Base-by-base conservation (phyloP, 257 asterid genomes). In the Datura wrightii region DNA sequence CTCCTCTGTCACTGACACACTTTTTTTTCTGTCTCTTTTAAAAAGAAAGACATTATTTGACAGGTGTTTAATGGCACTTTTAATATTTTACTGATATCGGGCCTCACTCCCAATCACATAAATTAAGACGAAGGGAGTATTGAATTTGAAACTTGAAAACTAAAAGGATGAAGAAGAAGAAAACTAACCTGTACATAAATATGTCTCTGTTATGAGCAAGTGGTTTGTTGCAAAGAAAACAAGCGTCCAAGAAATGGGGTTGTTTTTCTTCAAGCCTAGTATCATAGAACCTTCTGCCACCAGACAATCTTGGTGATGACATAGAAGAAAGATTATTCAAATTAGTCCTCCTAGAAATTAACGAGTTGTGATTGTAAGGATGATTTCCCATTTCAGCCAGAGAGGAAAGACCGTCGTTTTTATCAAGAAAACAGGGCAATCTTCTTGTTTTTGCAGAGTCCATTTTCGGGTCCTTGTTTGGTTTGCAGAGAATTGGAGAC, bases 151-250 rank as follows among this genome's bases (percentile, higher is more conserved):
- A 39, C 11, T 15, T 69, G 34, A 16, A 69, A 39, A 41, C 16
- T 15, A 44, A 1, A 82, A 10, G 3, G 37, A 19, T 59, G 3
- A 19, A 59, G 15, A 16, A 24, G 31, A 24, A 24, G 31, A 24
- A 55, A 13, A 83, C 86, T 34, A 74, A 90, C 92, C 90, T 88
- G 88, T 88, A 90, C 92, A 90, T 90, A 82, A 88, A 90, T 72
- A 90, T 90, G 63, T 90, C 91, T 82, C 16, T 84, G 52, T 88
- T 89, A 31, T 44, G 62, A 15, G 85, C 84, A 60, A 90, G 88
- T 41, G 83, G 71, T 69, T 82, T 88, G 19, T 87, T 86, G 83
- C 92, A 90, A 66, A 86, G 89, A 82, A 83, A 90, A 82, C 92
- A 90, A 24, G 90, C 76, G 66, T 88, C 91, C 83, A 90, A 82